Conservation (phyloP, 2,329 filamentous ascomycete species). For the Aspergillus pseudoterreus region DNA sequence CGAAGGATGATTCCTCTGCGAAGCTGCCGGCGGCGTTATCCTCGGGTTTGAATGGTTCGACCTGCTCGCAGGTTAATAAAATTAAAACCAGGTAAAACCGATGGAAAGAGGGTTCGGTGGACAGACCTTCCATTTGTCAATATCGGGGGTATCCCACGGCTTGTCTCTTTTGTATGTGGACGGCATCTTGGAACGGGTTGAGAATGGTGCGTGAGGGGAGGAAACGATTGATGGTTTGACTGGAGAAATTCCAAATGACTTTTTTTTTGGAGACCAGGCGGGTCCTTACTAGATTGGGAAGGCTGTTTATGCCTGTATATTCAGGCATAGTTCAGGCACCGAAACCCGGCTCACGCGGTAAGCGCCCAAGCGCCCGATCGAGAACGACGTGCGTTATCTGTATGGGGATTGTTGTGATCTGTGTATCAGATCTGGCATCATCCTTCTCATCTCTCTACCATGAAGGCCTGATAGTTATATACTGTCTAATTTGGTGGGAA, state of each 20-base stretch:
- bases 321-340: conserved; percentile 6
- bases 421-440: too few relatives aligned
- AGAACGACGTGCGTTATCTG: not conserved
- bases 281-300: conserved; percentile 20
- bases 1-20: conserved; percentile 87
- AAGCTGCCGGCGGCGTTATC: conserved; percentile 86
- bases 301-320: not conserved
- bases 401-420: too few relatives aligned
- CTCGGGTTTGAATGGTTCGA: conserved; percentile 78
- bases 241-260: conserved; percentile 11
- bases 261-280: conserved; percentile 20
- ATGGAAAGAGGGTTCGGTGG: not conserved
- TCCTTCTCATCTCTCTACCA: too few relatives aligned
- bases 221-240: not conserved
- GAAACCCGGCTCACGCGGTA: conserved; percentile 7
- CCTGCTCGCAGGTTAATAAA: conserved; percentile 37
- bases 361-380: conserved; percentile 18
- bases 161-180: conserved; percentile 87
- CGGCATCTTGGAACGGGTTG: conserved; percentile 59
- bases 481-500: too few relatives aligned
- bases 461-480: too few relatives aligned
- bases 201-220: not conserved
- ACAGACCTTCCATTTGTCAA: conserved; percentile 87
- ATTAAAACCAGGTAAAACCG: not conserved
- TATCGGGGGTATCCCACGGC: conserved; percentile 93